phyloP scores from a whole-genome alignment of 352 stramenopile genomes.

The Globisporangium paddicum region DNA sequence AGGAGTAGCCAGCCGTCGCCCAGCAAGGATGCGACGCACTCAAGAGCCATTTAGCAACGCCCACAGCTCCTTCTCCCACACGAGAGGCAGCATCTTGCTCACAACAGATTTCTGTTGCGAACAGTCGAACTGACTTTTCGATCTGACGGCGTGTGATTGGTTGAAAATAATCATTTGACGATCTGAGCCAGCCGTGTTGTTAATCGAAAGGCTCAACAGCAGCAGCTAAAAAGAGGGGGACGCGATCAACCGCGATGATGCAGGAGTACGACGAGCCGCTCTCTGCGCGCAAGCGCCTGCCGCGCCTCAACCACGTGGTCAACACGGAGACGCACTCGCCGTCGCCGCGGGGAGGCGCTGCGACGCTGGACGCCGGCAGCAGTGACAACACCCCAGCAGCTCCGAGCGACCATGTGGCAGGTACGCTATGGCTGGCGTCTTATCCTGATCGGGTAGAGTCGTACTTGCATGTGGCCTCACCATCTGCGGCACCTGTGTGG shows the following conservation, averaged over 20 bases:
- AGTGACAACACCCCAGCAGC: neutral
- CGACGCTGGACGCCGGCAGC: neutral
- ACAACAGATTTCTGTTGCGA: too few species aligned
- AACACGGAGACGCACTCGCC: neutral
- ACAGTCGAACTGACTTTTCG: too few species aligned
- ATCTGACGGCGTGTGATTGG: constrained; percentile 1
- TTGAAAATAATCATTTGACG: neutral
- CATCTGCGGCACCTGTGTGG: neutral
- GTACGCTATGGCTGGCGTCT: neutral
- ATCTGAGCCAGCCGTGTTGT: neutral
- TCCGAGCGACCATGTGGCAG: neutral
- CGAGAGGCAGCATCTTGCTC: too few species aligned
- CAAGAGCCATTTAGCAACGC: too few species aligned
- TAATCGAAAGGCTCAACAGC: constrained; percentile 1
- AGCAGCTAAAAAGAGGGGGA: neutral
- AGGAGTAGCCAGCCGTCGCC: too few species aligned
- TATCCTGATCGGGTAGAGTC: neutral
- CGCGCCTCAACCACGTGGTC: constrained; percentile 9
- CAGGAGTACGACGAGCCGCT: constrained; percentile 18
- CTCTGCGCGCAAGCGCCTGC: constrained; percentile 20
- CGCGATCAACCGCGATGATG: constrained; percentile 17
- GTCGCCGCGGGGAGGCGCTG: neutral
- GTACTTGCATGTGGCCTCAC: neutral
- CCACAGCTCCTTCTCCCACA: too few species aligned
- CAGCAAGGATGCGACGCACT: too few species aligned